Evolutionary conservation across 164 flowering plant genomes (phyloP).

Genomic region (Magnolia kwangsiensis): DNA sequence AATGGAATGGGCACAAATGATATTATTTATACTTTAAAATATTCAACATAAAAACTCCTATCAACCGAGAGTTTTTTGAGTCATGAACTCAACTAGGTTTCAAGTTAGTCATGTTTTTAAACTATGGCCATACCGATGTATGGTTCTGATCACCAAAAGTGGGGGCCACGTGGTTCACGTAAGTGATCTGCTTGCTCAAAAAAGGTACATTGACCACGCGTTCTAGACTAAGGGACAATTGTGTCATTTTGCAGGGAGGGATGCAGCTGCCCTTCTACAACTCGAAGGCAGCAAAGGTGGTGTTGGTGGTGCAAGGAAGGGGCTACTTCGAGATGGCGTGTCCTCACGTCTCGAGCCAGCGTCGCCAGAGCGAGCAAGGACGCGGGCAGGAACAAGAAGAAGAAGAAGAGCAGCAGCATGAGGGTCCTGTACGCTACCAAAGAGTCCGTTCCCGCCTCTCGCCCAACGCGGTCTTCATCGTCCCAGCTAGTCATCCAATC

Average conservation of each 20-base stretch:
- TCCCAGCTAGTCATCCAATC: slow-evolving; percentile 70
- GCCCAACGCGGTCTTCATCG: slow-evolving; percentile 24
- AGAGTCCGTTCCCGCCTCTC: slow-evolving; percentile 22
- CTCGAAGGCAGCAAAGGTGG: slow-evolving; percentile 28
- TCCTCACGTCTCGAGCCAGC: slow-evolving; percentile 31
- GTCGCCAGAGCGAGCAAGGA: slow-evolving; percentile 5
- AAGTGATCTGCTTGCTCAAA: too few species aligned
- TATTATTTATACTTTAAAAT: too few species aligned
- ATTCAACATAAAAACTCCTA: too few species aligned
- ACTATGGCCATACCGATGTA: too few species aligned
- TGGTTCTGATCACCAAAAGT: too few species aligned
- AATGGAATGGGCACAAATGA: too few species aligned
- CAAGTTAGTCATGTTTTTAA: too few species aligned
- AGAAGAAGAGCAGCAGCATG: slow-evolving; percentile 5
- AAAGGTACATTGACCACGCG: too few species aligned
- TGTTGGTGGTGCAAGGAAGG: slow-evolving; percentile 32
- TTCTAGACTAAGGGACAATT: too few species aligned
- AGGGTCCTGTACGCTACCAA: slow-evolving; percentile 17
- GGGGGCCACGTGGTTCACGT: too few species aligned
- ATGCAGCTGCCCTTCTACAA: slow-evolving; percentile 44
- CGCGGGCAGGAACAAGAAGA: slow-evolving; percentile 3
- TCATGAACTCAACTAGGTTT: too few species aligned
- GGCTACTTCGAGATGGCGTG: slow-evolving; percentile 48
- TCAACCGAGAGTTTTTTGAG: too few species aligned
- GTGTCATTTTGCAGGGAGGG: slow-evolving; percentile 22